Conservation (phyloP, 164 flowering plant genomes). For the Umbellularia californica region DNA sequence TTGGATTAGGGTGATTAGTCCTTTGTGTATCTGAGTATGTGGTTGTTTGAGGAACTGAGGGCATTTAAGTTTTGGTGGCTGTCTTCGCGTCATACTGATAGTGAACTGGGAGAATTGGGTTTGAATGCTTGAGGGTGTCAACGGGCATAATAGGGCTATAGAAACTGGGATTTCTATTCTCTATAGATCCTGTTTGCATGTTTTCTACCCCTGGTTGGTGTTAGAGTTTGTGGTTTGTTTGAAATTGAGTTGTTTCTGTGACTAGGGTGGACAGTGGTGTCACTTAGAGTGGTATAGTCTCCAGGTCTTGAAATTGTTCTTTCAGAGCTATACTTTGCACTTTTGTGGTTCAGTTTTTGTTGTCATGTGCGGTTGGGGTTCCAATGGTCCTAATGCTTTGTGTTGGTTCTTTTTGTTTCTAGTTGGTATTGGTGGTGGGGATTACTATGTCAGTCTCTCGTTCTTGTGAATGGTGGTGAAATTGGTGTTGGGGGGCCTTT, state of each 20-base stretch:
- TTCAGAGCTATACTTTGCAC: too few species aligned
- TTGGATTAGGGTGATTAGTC: neutral
- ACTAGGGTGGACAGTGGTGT: neutral
- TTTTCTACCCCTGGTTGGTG: too few species aligned
- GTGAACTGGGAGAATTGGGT: too few species aligned
- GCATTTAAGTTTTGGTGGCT: neutral
- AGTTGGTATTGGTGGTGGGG: neutral
- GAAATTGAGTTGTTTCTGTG: neutral
- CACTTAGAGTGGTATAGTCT: too few species aligned
- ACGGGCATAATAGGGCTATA: too few species aligned
- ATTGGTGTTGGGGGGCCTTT: neutral
- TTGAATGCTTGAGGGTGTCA: neutral
- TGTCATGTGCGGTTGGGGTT: neutral
- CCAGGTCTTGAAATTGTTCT: neutral
- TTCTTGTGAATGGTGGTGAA: constrained; percentile 1
- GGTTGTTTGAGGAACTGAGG: neutral
- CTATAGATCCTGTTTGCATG: neutral
- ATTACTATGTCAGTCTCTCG: constrained; percentile 1
- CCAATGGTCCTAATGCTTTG: neutral
- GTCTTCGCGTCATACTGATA: too few species aligned
- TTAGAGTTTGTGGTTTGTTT: neutral
- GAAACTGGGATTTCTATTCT: neutral
- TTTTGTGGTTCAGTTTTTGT: neutral
- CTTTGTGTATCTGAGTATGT: neutral
- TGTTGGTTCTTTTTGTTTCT: neutral